A percentile compares a stretch with the other conserved stretches of the same genome.
Conservation (phyloP, 371 early-diverging fungal genomes). For the Mucor saturninus region DNA sequence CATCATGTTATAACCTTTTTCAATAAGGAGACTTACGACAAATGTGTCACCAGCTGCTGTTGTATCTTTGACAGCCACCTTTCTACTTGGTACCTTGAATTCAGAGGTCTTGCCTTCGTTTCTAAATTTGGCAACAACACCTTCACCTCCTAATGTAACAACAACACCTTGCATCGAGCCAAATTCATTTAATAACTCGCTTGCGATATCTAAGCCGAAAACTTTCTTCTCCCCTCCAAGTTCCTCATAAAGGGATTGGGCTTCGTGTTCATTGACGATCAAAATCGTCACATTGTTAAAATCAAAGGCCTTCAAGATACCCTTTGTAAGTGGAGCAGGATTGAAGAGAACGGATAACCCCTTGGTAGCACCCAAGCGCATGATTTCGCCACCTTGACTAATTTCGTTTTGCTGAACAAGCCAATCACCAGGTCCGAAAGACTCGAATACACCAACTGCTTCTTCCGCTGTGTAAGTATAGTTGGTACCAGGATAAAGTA, state of each 20-base stretch:
- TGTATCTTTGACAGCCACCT: slow-evolving; percentile 67
- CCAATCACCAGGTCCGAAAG: slow-evolving; percentile 65
- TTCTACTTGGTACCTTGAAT: slow-evolving; percentile 48
- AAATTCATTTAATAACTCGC: slow-evolving; percentile 42
- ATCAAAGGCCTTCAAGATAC: slow-evolving; percentile 57
- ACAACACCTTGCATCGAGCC: slow-evolving; percentile 63
- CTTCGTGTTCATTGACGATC: slow-evolving; percentile 84
- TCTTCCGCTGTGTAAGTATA: slow-evolving; percentile 51
- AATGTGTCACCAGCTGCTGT: slow-evolving; percentile 88
- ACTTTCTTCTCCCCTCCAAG: slow-evolving; percentile 27
- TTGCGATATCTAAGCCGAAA: slow-evolving; percentile 43
- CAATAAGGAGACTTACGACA: slow-evolving; percentile 54
- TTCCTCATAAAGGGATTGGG: slow-evolving; percentile 50
- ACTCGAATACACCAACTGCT: slow-evolving; percentile 38
- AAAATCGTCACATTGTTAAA: slow-evolving; percentile 75
- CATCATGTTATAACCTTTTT: not conserved
- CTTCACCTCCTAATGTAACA: slow-evolving; percentile 77
- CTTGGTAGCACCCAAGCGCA: slow-evolving; percentile 58
- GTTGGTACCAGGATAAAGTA: slow-evolving; percentile 87
- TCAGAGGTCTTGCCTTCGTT: slow-evolving; percentile 36
- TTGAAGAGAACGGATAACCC: slow-evolving; percentile 80
- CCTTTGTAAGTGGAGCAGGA: slow-evolving; percentile 81
- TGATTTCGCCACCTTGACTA: slow-evolving; percentile 69
- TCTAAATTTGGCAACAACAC: slow-evolving; percentile 60
- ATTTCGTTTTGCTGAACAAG: slow-evolving; percentile 89